Conservation (phyloP, 192 early-diverging fungal species). For the Backusella sp. region DNA sequence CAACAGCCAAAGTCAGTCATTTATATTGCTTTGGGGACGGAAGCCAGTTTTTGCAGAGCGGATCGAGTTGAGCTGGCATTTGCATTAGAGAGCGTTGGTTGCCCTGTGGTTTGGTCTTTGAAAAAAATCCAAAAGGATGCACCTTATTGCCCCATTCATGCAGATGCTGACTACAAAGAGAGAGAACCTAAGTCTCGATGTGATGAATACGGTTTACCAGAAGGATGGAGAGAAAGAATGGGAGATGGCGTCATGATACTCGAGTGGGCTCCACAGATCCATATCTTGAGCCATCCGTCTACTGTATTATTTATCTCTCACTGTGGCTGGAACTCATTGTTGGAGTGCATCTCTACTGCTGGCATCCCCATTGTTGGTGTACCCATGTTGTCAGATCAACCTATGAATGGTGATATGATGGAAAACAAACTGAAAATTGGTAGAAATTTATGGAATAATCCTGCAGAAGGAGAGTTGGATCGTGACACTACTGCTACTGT, state of each 20-base stretch:
- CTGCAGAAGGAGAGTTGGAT: neutral
- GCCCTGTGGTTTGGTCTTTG: neutral
- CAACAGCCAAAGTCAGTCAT: neutral
- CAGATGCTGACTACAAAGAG: neutral
- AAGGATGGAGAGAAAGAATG: neutral
- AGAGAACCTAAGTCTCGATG: neutral
- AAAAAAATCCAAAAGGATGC: neutral
- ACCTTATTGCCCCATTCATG: neutral
- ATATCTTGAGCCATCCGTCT: neutral
- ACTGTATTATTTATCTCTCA: neutral
- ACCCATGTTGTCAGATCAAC: neutral
- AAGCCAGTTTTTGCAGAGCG: neutral
- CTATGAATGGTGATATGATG: neutral
- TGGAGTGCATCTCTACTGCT: neutral
- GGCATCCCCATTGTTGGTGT: neutral
- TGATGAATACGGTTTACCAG: neutral
- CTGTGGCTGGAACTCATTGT: neutral
- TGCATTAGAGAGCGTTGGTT: neutral
- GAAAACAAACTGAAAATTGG: neutral
- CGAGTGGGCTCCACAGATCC: neutral
- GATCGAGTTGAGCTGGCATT: neutral
- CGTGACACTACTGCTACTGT: neutral
- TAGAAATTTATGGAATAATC: neutral
- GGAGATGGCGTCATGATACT: neutral
- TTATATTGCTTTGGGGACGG: neutral